Base-by-base conservation (phyloP, 371 early-diverging fungal genomes). In the Vairimorpha apis region DNA sequence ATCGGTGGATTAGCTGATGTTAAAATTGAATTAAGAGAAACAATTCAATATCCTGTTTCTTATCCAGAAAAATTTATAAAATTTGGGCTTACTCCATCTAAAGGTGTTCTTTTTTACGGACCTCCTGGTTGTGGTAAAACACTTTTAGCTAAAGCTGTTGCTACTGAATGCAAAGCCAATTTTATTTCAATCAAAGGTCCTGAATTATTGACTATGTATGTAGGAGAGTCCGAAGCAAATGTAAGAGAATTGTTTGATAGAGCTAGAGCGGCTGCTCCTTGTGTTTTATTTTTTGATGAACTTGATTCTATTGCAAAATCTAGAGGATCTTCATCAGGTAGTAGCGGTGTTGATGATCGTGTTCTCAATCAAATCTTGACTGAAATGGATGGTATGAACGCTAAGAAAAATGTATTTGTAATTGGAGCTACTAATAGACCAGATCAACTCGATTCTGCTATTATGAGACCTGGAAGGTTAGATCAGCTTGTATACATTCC, bases 111-210 rank as follows among this genome's bases (percentile, higher is more conserved):
- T 79, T 95, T 99, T 88, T 99, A 97, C 82, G 99, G 99, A 65
- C 99, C 98, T 49, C 99, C 99, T 60, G 99, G 99, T 67, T 95
- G 96, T 83, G 99, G 99, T 87, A 99, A 99, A 85, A 99, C 99
- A 12, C 85, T 98, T 76, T 85, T 99, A 74, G 99, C 99, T 81
- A 98, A 98, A 88, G 99, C 99, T 32, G 94, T 99, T 80, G 99
- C 99, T 76, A 94, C 94, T 79, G 96, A 98, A 86, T 97, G 98
- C 85, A 94, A 97, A 83, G 97, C 98, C 82, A 99, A 98, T 86
- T 99, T 99, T 82, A 97, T 99, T 77, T 93, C 93, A 21, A 91
- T 99, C 86, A 99, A 89, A 87, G 99, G 98, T 60, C 99, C 99
- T 56, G 99, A 99, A 84, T 87, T 99, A 68, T 86, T 99, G 67